phyloP scores from a whole-genome alignment of 495 filamentous ascomycete species.

The Aspergillus asperescens region DNA sequence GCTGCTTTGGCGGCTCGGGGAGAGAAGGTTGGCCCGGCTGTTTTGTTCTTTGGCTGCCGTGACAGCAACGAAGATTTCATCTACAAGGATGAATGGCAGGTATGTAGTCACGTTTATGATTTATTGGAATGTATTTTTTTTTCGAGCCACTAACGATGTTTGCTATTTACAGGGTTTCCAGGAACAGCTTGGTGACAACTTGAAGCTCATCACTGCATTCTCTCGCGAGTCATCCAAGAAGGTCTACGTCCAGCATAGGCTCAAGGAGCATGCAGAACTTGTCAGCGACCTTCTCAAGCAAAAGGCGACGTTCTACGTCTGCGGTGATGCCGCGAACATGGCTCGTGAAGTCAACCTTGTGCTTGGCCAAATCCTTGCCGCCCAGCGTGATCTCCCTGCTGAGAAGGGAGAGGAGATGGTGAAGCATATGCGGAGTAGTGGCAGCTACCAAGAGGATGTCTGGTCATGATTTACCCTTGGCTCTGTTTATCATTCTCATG shows the following conservation, averaged over 20 bases:
- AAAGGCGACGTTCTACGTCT: slow-evolving; percentile 95
- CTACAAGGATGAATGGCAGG: slow-evolving; percentile 89
- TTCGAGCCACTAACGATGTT: not conserved
- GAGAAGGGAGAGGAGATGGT: slow-evolving; percentile 91
- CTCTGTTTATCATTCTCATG: slow-evolving; percentile 18
- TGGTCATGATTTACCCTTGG: slow-evolving; percentile 61
- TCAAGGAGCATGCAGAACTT: slow-evolving; percentile 75
- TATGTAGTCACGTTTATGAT: slow-evolving; percentile 40
- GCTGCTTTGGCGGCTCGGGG: slow-evolving; percentile 73
- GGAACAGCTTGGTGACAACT: slow-evolving; percentile 74
- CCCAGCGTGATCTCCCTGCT: slow-evolving; percentile 73
- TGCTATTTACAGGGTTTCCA: slow-evolving; percentile 61
- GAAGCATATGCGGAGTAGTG: slow-evolving; percentile 86
- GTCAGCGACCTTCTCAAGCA: slow-evolving; percentile 87
- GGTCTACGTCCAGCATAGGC: slow-evolving; percentile 93
- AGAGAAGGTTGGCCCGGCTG: slow-evolving; percentile 78
- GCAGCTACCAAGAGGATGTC: slow-evolving; percentile 96
- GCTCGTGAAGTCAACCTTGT: slow-evolving; percentile 89
- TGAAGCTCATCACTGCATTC: slow-evolving; percentile 87
- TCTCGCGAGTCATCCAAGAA: slow-evolving; percentile 76
- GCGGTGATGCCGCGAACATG: slow-evolving; percentile 98
- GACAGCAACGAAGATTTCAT: slow-evolving; percentile 82
- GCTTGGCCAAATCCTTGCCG: slow-evolving; percentile 76
- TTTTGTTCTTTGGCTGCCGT: slow-evolving; percentile 94
- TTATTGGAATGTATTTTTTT: not conserved